Evolutionary conservation across 2,329 filamentous ascomycete genomes (phyloP), one percentile per base, ranked within the genome.

Genomic region (Tolypocladium endophyticum): DNA sequence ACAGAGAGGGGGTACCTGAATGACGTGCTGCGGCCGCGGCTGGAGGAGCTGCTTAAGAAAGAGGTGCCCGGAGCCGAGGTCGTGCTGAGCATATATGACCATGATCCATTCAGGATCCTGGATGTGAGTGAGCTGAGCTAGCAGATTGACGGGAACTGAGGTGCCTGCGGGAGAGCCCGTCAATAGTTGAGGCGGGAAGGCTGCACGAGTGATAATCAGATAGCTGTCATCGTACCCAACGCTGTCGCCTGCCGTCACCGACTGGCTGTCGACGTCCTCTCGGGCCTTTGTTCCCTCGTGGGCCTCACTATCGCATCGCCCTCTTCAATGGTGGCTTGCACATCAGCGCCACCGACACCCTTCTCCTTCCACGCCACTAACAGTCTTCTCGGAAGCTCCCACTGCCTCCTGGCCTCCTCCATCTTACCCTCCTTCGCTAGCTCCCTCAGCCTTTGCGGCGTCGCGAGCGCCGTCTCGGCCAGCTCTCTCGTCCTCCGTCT

Each of bases 51-150:
- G 61, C 73, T 96, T 39, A 76, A 73, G 58, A 73, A 77, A 56
- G 80, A 82, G 64, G 70, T 71, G 47, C 66, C 69, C 2, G 76
- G 78, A 28, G 82, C 86, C 23, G 77, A 83, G 59, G 86, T 97
- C 18, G 72, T 87, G 60, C 84, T 95, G 56, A 97, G 92, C 73
- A 81, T 88, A 71, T 80, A 80, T 52, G 94, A 99, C 74, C 81
- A 85, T 61, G 94, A 99, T 79, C 94, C 94, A 0, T 99, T 92
- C 74, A 87, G 87, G 57, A 88, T 97, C 61, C 80, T 90, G 64
- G 78, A 81, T 62, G 73, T 83, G 41, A 67, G 69, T 20, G 68
- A 73, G 58, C 66, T 81, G 60, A 68, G 71, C 45, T 64, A 57
- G 64, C 38, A 60, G 5, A 8, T 38, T 11, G 9, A 9, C 18